Evolutionary conservation across 805 yeast species (phyloP), one percentile per base, ranked within the genome.

Genomic region (Ogataea thermomethanolica): DNA sequence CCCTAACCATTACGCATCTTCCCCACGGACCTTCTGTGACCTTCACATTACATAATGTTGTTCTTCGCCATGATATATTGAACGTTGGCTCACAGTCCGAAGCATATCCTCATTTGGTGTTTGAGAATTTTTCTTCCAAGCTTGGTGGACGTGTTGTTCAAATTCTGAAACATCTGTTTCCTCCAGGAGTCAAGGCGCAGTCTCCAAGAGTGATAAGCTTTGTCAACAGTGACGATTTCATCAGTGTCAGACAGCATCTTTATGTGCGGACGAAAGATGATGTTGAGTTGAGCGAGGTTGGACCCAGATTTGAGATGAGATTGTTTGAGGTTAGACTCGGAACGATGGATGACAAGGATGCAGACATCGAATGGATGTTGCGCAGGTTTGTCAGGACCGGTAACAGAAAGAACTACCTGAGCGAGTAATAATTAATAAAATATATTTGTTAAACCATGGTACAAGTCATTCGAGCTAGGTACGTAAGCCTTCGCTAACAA

Each of bases 281-380:
- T 12, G 96, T 89, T 2, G 98, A 93, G 61, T 65, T 93, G 41
- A 90, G 96, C 43, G 99, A 93, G 61, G 84, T 93, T 26, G 99
- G 99, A 0, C 99, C 99, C n/a, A 72, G 99, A 48, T 93, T 93
- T 55, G 99, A 93, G 65, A 90, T 93, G 98, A 78, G 89, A 59
- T 67, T 93, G 50, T 93, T 79, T 61, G 97, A 91, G 62, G 67
- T 93, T 49, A 76, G 81, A 56, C 71, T 93, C 51, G 97, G 99
- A 3, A 87, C 96, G 30, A 64, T 91, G 48, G 99, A 93, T 53
- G 89, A 91, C 61, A 86, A 86, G 66, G 97, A 93, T 62, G 96
- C 97, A 8, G 99, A 93, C 57, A 79, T 87, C n/a, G 99, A 93
- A 62, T 93, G 98, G 98, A 85, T 86, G 69, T 70, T 86, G 54